Base-by-base conservation (phyloP, 441 rosid species). In the Erodium trifolium region DNA sequence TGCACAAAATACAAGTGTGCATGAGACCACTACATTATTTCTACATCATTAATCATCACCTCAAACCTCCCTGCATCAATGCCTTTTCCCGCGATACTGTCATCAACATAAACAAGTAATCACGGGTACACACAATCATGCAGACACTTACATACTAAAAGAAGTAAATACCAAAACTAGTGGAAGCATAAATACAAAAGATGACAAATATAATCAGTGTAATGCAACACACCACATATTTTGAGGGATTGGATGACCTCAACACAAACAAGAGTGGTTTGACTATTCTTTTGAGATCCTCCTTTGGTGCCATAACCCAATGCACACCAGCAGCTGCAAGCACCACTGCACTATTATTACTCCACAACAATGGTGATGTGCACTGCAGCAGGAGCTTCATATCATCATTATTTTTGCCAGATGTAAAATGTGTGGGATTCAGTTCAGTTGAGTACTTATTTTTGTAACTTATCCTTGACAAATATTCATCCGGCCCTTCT, bases 321-420 rank as follows among this genome's bases (percentile, higher is more conserved):
- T 93, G 97, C 75, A 90, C 92, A 59, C 93, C 91, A 76, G 96
- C 96, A 67, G 96, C 88, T 67, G 96, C 96, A 71, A 93, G 86
- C 63, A 93, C 93, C 70, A 93, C 97, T 12, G 96, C 97, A 81
- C 96, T 91, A 68, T 93, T 93, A 82, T 88, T 82, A 78, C 95
- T 89, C 97, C 99, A 91, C 66, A 93, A 71, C 86, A 93, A 80
- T 23, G 99, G 99, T 39, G 89, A 87, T 53, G 99, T 88, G 82
- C 96, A 86, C 70, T 82, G 88, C 73, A 93, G 92, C 75, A 93
- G 84, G 77, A 90, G 78, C 87, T 86, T 85, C 72, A 93, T 84
- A 73, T 88, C 91, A 66, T 84, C 88, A 75, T 91, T 93, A 76
- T 74, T 75, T 80, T 80, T 82, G 69, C 77, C 69, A 77, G 96